Evolutionary conservation across 108 stramenopile genomes (phyloP).

Genomic region (Cyclotella choctawhatcheeana): DNA sequence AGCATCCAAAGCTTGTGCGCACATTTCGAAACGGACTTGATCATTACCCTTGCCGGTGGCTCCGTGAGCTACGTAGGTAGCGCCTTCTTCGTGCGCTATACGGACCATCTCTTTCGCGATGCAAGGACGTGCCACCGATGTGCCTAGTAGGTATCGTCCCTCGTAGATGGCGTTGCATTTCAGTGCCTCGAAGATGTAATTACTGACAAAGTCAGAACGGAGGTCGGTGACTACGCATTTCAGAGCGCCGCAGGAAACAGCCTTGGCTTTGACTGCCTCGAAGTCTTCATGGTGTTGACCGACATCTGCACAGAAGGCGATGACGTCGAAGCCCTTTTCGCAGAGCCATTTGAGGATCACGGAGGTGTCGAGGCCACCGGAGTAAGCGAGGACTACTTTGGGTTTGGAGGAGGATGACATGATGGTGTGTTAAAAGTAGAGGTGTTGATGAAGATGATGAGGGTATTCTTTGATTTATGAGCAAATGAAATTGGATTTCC

Average conservation of each 20-base stretch:
- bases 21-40: slow-evolving; percentile 99
- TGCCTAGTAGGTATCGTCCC: slow-evolving; percentile 92
- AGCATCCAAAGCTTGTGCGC: slow-evolving; percentile 96
- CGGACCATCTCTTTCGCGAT: slow-evolving; percentile 99
- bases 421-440: background rate
- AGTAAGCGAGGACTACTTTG: slow-evolving; percentile 94
- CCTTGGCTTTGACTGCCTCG: slow-evolving; percentile 88
- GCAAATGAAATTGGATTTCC: no score
- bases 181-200: slow-evolving; percentile 95
- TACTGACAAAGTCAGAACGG: slow-evolving; percentile 93
- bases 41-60: slow-evolving; percentile 99
- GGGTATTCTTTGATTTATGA: slow-evolving; percentile 3
- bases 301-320: slow-evolving; percentile 96
- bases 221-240: slow-evolving; percentile 95
- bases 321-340: slow-evolving; percentile 98
- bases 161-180: slow-evolving; percentile 97
- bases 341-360: slow-evolving; percentile 98
- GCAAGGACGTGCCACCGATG: slow-evolving; percentile 97
- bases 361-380: slow-evolving; percentile 98
- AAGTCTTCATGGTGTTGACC: slow-evolving; percentile 92
- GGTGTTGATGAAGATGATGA: background rate
- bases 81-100: slow-evolving; percentile 93
- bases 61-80: slow-evolving; percentile 93
- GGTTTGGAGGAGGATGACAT: slow-evolving; percentile 73
- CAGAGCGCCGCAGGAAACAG: slow-evolving; percentile 81